Evolutionary conservation across 768 basidiomycete species (phyloP).

Genomic region (Hygrophorus russula): DNA sequence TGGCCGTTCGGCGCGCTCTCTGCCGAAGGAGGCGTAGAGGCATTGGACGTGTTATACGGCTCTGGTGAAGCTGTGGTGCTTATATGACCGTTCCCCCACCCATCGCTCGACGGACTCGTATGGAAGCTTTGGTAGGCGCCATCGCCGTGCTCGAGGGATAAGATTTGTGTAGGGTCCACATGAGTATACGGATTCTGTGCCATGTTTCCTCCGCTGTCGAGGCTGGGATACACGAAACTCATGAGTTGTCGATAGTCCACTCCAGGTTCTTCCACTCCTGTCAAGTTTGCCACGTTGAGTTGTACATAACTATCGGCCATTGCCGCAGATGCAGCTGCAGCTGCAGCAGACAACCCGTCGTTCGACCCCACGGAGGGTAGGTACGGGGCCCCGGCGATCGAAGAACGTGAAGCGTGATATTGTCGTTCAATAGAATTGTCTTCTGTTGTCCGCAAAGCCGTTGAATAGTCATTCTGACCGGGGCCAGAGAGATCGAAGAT

Average conservation of each 20-base stretch:
- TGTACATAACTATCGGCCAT: conserved; percentile 69
- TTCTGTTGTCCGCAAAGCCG: conserved; percentile 1
- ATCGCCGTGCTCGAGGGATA: conserved; percentile 21
- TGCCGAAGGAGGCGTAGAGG: conserved; percentile 62
- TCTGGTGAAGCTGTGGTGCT: conserved; percentile 71
- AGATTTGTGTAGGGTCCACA: conserved; percentile 91
- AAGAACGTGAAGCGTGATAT: conserved; percentile 13
- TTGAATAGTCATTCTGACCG: conserved; percentile 12
- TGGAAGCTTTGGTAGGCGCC: conserved; percentile 44
- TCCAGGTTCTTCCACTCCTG: conserved; percentile 40
- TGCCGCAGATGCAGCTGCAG: conserved; percentile 53
- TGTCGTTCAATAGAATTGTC: conserved; percentile 2
- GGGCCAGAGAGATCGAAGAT: conserved; percentile 40
- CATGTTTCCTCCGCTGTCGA: conserved; percentile 29
- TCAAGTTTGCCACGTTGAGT: conserved; percentile 41
- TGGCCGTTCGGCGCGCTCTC: conserved; percentile 31
- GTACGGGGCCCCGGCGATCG: conserved; percentile 13
- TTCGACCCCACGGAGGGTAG: conserved; percentile 18
- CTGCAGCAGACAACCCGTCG: conserved; percentile 50
- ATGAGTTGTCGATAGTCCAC: conserved; percentile 60
- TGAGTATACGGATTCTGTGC: conserved; percentile 54
- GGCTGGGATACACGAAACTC: conserved; percentile 48
- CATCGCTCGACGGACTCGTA: conserved; percentile 74
- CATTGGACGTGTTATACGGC: conserved; percentile 55
- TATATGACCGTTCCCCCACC: conserved; percentile 61